Conservation (phyloP, 1,284 basidiomycete species). For the Ustilago lituana region DNA sequence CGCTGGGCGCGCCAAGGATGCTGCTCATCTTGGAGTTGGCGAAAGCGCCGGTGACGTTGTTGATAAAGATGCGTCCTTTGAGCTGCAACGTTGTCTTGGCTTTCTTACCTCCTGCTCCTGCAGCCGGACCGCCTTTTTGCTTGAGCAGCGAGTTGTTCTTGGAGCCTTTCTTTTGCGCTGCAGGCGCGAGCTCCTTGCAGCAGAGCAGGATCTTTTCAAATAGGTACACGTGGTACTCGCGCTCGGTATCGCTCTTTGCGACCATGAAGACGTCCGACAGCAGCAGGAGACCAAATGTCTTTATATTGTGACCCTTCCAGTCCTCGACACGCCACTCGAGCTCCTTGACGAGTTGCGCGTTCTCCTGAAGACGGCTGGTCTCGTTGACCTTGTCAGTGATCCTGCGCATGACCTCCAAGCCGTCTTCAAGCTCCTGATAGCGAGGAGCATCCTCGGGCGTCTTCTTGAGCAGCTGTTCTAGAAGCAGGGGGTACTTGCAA, state of each 20-base stretch:
- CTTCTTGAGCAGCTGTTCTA: conserved; percentile 75
- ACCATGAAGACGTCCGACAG: conserved; percentile 95
- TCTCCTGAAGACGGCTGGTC: conserved; percentile 83
- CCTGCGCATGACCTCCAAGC: conserved; percentile 85
- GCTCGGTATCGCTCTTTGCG: conserved; percentile 93
- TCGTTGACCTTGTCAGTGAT: conserved; percentile 97
- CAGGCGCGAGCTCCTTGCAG: conserved; percentile 81
- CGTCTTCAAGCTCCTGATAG: conserved; percentile 82
- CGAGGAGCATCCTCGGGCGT: conserved; percentile 54
- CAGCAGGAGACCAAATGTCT: conserved; percentile 89
- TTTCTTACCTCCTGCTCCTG: conserved; percentile 44
- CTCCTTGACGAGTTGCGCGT: conserved; percentile 85
- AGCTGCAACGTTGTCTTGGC: conserved; percentile 79
- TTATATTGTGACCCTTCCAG: conserved; percentile 97
- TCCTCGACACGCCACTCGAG: conserved; percentile 92
- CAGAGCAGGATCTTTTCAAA: conserved; percentile 99
- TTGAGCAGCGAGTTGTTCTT: conserved; percentile 62
- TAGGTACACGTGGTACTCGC: conserved; percentile 98
- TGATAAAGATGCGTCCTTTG: conserved; percentile 96
- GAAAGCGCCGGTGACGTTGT: conserved; percentile 85
- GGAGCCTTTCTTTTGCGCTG: conserved; percentile 68
- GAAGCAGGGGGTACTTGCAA: conserved; percentile 78
- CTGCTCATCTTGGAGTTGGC: conserved; percentile 68
- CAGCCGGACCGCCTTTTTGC: conserved; percentile 29
- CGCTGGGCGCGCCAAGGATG: conserved; percentile 44